Percentiles rank a stretch among this genome's conserved stretches.
Evolutionary conservation across 805 yeast genomes (phyloP).

Genomic region (Naumovozyma baii): DNA sequence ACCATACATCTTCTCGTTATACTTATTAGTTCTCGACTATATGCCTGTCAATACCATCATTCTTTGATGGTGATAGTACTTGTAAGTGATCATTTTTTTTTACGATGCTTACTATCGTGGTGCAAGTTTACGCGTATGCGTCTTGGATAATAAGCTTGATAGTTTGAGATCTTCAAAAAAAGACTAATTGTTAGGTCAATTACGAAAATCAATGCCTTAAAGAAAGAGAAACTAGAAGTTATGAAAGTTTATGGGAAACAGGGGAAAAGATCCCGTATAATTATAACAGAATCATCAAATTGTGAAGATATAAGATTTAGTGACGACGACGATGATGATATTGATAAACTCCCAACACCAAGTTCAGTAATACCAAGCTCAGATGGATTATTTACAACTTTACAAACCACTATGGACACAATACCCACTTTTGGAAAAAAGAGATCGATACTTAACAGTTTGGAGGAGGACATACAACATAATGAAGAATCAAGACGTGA

Average conservation of each 20-base stretch:
- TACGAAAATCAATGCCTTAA: background rate
- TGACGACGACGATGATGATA: conserved; percentile 11
- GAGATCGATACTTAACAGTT: too few relatives aligned
- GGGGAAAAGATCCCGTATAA: conserved; percentile 9
- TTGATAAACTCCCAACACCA: background rate
- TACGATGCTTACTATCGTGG: background rate
- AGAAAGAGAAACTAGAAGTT: background rate
- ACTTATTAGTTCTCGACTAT: too few relatives aligned
- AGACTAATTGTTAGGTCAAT: too few relatives aligned
- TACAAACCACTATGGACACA: background rate
- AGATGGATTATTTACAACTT: background rate
- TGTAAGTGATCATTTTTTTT: too few relatives aligned
- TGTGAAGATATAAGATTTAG: conserved; percentile 11
- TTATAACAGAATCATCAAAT: background rate
- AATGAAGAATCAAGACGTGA: background rate
- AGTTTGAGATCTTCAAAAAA: background rate
- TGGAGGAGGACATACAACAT: too few relatives aligned
- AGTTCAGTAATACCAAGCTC: background rate
- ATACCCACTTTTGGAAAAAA: too few relatives aligned
- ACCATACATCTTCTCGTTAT: conserved; percentile 58
- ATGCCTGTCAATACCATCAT: too few relatives aligned
- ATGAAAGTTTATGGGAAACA: conserved; percentile 19
- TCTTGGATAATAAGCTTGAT: background rate
- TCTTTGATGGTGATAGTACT: too few relatives aligned
- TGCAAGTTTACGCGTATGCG: background rate